Evolutionary conservation across 495 filamentous ascomycete genomes (phyloP), one percentile per base, ranked within the genome.

Genomic region (Neurospora sp.): DNA sequence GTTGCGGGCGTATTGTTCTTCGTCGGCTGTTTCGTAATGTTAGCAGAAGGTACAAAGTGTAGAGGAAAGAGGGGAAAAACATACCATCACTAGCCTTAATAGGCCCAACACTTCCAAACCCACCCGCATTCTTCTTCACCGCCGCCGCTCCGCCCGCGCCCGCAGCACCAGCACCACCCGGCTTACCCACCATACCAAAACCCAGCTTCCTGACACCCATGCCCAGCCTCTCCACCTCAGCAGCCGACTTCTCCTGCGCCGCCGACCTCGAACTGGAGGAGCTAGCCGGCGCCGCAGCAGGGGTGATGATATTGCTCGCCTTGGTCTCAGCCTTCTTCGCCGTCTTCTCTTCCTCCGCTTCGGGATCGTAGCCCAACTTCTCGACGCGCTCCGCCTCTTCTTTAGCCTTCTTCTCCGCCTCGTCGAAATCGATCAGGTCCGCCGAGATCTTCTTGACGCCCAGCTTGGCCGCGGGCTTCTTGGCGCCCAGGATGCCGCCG

Each of bases 361-460:
- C 92, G 7, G 93, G 92, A 76, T 98, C 93, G 78, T 99, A 99
- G n/a, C 96, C 96, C n/a, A 99, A 85, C 82, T 96, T 97, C 84
- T 91, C 93, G 77, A 97, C 95, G 74, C 96, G 90, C 81, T 98
- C 96, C 2, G 96, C 96, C 81, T 99, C 96, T 80, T 98, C 96
- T 81, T 94, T 96, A 40, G 96, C 96, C 83, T 97, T 97, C 77
- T 91, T 92, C 85, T 99, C 96, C 0, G 94, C 96, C 79, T 94
- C 96, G 70, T 99, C 96, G 76, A 99, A 99, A 83, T 99, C 96
- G 72, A 99, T 91, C 42, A 71, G 10, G 73, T 94, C 93, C 41
- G 85, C 88, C 22, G 84, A 84, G 61, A 96, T 85, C 85, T 97
- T 98, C 88, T 97, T 97, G 20, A 91, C 95, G 38, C 94, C 96